Conservation (phyloP, 2,329 filamentous ascomycete species). For the Aureobasidium vineae region DNA sequence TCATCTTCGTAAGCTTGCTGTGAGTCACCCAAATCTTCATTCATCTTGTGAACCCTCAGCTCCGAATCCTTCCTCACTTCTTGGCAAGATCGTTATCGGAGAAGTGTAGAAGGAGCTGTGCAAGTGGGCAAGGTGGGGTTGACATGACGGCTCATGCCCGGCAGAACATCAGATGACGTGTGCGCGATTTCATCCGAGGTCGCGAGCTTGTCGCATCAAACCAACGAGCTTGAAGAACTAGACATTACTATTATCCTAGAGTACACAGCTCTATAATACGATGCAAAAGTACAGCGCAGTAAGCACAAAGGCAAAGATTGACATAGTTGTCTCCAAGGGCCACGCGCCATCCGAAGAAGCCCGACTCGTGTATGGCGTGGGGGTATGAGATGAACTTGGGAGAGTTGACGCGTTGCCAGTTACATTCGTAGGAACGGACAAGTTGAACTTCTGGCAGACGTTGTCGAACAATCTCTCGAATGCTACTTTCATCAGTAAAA, state of each 20-base stretch:
- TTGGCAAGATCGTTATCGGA: neutral
- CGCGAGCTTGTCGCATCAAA: neutral
- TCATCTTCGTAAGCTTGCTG: too few relatives aligned
- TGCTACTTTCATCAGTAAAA: neutral
- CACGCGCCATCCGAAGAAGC: slow-evolving; percentile 2
- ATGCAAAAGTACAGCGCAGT: slow-evolving; percentile 8
- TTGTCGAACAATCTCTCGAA: slow-evolving; percentile 20
- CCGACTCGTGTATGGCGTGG: slow-evolving; percentile 2
- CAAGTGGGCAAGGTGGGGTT: neutral
- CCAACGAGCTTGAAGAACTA: neutral
- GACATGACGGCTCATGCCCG: neutral
- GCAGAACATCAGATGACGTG: neutral
- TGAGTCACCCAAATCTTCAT: too few relatives aligned
- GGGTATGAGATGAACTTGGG: neutral
- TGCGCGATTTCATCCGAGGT: too few relatives aligned
- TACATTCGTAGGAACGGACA: slow-evolving; percentile 19
- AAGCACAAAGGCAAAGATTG: neutral
- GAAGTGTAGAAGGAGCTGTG: neutral
- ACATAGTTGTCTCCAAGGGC: neutral
- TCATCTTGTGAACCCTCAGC: too few relatives aligned
- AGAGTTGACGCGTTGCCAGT: slow-evolving; percentile 15
- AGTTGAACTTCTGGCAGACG: slow-evolving; percentile 20
- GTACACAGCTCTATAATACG: neutral
- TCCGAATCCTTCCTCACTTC: too few relatives aligned
- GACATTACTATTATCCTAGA: neutral